A percentile compares a stretch with the other conserved stretches of the same genome.
Conservation (phyloP, 2,329 filamentous ascomycete genomes). For the Neonectria faginata region DNA sequence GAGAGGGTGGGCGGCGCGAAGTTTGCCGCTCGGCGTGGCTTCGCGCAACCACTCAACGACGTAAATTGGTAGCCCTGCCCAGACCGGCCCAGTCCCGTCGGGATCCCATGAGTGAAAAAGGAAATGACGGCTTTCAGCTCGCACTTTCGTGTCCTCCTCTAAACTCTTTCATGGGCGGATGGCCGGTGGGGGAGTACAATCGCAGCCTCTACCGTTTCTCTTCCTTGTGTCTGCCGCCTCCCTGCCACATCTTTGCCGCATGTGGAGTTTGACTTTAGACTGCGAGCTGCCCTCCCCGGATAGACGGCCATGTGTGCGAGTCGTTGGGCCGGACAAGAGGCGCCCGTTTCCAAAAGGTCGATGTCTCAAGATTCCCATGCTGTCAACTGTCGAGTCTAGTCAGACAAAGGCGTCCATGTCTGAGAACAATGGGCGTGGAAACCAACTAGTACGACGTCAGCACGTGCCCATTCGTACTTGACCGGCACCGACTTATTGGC, state of each 20-base stretch:
- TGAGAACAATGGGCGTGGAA: background rate
- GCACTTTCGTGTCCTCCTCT: constrained; percentile 15
- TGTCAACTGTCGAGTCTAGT: background rate
- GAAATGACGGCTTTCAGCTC: constrained; percentile 33
- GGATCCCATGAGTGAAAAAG: constrained; percentile 17
- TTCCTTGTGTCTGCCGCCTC: background rate
- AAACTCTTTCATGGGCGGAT: constrained; percentile 1
- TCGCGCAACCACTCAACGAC: constrained; percentile 22
- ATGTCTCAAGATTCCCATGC: constrained; percentile 5
- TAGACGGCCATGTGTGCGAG: background rate
- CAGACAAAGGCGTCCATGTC: background rate
- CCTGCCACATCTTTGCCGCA: background rate
- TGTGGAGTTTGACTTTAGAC: constrained; percentile 14
- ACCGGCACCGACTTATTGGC: background rate
- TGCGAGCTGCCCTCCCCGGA: background rate
- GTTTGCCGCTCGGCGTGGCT: constrained; percentile 32
- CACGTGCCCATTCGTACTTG: background rate
- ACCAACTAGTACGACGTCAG: constrained; percentile 3
- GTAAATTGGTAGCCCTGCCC: constrained; percentile 22
- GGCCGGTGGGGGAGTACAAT: constrained; percentile 6
- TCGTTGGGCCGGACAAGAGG: background rate
- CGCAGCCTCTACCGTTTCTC: constrained; percentile 24
- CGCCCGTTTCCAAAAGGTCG: background rate
- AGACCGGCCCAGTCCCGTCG: constrained; percentile 24
- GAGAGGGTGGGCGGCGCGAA: constrained; percentile 19